phyloP scores from a whole-genome alignment of 2,329 filamentous ascomycete genomes.

The Cladosporium sp. region DNA sequence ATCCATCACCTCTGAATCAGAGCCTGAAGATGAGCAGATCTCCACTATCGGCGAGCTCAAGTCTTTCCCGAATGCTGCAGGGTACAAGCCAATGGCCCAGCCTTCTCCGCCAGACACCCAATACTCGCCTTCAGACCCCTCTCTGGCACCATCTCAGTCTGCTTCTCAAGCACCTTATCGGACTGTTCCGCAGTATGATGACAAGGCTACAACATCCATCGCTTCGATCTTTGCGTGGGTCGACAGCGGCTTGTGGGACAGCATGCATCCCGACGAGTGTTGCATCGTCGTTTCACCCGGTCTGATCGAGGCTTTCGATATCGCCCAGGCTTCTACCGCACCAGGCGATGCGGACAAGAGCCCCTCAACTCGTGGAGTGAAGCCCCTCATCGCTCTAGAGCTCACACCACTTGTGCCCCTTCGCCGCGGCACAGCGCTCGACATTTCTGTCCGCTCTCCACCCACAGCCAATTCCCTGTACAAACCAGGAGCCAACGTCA shows the following conservation, averaged over 20 bases:
- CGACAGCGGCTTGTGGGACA: constrained; percentile 60
- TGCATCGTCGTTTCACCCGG: constrained; percentile 60
- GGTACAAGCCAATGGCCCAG: constrained; percentile 31
- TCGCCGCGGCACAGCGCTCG: constrained; percentile 83
- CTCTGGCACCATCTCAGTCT: constrained; percentile 74
- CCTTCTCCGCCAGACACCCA: constrained; percentile 25
- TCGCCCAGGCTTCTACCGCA: constrained; percentile 41
- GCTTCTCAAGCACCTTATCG: constrained; percentile 71
- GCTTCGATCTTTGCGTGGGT: constrained; percentile 62
- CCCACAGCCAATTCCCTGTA: constrained; percentile 70
- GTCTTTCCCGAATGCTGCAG: constrained; percentile 29
- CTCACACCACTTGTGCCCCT: constrained; percentile 89
- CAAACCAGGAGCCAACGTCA: constrained; percentile 69
- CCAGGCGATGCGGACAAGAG: constrained; percentile 38
- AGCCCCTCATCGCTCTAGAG: constrained; percentile 67
- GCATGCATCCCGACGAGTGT: constrained; percentile 58
- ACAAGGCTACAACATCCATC: constrained; percentile 52
- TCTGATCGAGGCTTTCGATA: constrained; percentile 60
- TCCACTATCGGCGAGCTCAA: constrained; percentile 30
- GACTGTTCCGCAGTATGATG: constrained; percentile 45
- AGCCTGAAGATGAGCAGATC: constrained; percentile 30
- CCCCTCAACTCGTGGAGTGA: constrained; percentile 33
- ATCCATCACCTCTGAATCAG: constrained; percentile 43
- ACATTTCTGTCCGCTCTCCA: constrained; percentile 89
- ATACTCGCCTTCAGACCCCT: constrained; percentile 41